Evolutionary conservation across 1,139 yeast species (phyloP).

Genomic region (Trichomonascaceae sp.): DNA sequence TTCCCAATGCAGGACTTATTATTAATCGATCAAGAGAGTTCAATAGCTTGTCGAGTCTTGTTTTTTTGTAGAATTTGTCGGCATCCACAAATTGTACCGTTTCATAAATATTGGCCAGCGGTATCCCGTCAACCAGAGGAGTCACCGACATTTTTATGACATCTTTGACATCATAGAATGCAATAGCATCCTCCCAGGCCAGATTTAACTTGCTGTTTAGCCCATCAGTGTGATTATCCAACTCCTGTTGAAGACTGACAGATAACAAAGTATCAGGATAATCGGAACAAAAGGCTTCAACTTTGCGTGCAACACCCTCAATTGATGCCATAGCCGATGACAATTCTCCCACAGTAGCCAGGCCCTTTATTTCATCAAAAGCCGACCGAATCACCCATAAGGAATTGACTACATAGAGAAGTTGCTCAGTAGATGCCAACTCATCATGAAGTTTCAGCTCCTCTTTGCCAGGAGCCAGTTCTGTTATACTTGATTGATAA

Average conservation of each 20-base stretch:
- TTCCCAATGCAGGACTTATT: constrained; percentile 19
- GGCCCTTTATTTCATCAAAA: constrained; percentile 24
- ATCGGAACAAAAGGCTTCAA: constrained; percentile 16
- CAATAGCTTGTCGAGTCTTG: constrained; percentile 20
- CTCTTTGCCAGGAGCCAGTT: constrained; percentile 3
- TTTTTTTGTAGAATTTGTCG: constrained; percentile 11
- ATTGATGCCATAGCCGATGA: constrained; percentile 24
- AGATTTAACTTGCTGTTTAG: constrained; percentile 15
- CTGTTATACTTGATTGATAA: neutral
- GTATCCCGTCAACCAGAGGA: constrained; percentile 15
- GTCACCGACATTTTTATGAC: constrained; percentile 12
- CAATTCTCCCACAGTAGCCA: constrained; percentile 24
- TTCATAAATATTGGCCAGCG: constrained; percentile 16
- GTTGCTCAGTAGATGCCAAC: constrained; percentile 3
- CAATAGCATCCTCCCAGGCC: constrained; percentile 21
- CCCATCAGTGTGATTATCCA: constrained; percentile 11
- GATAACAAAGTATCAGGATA: constrained; percentile 17
- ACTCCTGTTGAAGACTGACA: constrained; percentile 15
- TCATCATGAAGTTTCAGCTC: constrained; percentile 7
- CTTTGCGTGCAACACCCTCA: constrained; percentile 19
- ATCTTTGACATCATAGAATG: constrained; percentile 8
- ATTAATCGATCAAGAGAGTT: constrained; percentile 18
- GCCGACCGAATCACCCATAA: constrained; percentile 29
- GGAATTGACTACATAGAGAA: constrained; percentile 19
- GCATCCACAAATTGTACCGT: constrained; percentile 18